Percentiles rank a stretch among this genome's conserved stretches.
phyloP scores from a whole-genome alignment of 192 early-diverging fungal genomes.

The Kappamyces sp. region DNA sequence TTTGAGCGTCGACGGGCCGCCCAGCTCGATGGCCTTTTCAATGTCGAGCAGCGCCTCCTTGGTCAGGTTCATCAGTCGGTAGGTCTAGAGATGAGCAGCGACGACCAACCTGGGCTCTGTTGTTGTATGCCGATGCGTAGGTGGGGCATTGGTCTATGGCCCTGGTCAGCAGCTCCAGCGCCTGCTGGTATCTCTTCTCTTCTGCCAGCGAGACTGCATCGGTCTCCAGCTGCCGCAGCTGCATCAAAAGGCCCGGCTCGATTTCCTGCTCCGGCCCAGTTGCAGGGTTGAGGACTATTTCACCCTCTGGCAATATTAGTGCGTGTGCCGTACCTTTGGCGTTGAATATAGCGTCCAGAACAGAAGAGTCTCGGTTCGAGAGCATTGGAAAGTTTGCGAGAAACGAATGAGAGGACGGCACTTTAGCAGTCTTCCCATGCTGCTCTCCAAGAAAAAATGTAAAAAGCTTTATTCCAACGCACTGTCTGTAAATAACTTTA shows the following conservation, averaged over 20 bases:
- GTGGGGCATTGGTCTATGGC: slow-evolving; percentile 35
- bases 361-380: too few relatives aligned
- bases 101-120: slow-evolving; percentile 37
- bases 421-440: too few relatives aligned
- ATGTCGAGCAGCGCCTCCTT: slow-evolving; percentile 44
- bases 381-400: too few relatives aligned
- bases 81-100: too few relatives aligned
- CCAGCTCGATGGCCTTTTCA: slow-evolving; percentile 50
- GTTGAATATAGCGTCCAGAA: slow-evolving; percentile 22
- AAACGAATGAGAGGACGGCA: too few relatives aligned
- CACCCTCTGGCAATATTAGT: background rate
- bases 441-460: too few relatives aligned
- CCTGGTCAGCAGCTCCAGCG: slow-evolving; percentile 26
- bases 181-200: slow-evolving; percentile 27
- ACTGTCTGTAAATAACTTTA: too few relatives aligned
- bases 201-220: slow-evolving; percentile 41
- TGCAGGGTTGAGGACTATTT: background rate
- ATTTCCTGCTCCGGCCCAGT: background rate
- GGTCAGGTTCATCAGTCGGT: slow-evolving; percentile 32
- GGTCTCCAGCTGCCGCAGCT: slow-evolving; percentile 30
- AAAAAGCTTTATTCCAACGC: too few relatives aligned
- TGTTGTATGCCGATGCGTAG: slow-evolving; percentile 66
- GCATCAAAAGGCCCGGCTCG: slow-evolving; percentile 3
- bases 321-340: background rate
- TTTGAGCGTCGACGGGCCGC: slow-evolving; percentile 20